Evolutionary conservation across 495 filamentous ascomycete species (phyloP).

Genomic region (Mycothermus thermophilus): DNA sequence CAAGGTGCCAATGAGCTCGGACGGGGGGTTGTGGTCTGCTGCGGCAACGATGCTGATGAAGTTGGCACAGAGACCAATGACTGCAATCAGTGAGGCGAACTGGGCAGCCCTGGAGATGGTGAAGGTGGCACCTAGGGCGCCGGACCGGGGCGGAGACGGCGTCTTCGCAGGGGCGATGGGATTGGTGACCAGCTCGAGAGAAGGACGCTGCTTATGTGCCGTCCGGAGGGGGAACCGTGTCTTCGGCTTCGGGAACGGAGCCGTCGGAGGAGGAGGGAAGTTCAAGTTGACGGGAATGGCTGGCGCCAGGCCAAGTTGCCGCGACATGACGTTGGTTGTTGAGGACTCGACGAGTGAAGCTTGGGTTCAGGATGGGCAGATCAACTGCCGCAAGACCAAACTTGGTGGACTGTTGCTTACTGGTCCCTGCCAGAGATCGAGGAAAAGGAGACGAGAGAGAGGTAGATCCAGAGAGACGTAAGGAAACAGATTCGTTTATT

Average conservation of each 20-base stretch:
- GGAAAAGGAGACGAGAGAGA: no score
- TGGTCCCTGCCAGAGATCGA: no score
- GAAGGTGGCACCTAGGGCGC: constrained; percentile 69
- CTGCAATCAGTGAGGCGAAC: constrained; percentile 54
- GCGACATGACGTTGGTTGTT: background rate
- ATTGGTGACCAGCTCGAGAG: constrained; percentile 19
- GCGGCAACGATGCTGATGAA: constrained; percentile 70
- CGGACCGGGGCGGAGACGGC: constrained; percentile 50
- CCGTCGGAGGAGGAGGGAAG: constrained; percentile 17
- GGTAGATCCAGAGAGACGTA: no score
- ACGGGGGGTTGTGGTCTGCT: constrained; percentile 46
- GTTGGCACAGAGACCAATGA: constrained; percentile 70
- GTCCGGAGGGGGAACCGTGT: constrained; percentile 19
- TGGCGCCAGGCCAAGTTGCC: constrained; percentile 8
- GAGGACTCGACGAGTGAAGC: background rate
- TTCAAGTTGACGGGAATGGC: constrained; percentile 14
- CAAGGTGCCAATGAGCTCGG: constrained; percentile 63
- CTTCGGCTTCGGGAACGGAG: constrained; percentile 15
- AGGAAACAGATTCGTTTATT: no score
- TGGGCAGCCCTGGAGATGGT: constrained; percentile 58
- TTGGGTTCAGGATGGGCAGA: constrained; percentile 5
- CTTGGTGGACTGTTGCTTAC: background rate
- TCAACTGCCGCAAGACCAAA: constrained; percentile 19
- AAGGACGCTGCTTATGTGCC: constrained; percentile 16
- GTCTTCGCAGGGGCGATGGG: no score